phyloP scores from a whole-genome alignment of 2,329 filamentous ascomycete species.

The Xylariales sp. region DNA sequence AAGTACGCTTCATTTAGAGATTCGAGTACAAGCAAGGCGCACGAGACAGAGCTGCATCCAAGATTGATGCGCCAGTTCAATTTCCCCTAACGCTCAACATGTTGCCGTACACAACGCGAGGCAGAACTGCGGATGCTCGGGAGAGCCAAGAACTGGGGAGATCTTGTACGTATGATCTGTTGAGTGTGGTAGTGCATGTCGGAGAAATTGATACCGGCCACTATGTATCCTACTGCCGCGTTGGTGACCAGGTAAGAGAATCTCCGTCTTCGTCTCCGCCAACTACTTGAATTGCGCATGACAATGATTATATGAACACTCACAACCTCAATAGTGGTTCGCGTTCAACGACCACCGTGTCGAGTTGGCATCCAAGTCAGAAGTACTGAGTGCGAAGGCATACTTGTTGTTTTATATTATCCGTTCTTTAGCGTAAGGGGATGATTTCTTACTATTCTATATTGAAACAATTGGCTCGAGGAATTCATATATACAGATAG shows the following conservation, averaged over 20 bases:
- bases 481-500: no score
- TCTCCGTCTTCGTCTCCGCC: background rate
- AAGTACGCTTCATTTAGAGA: conserved; percentile 38
- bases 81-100: conserved; percentile 88
- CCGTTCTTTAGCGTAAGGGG: conserved; percentile 47
- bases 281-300: conserved; percentile 1
- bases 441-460: no score
- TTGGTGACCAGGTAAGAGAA: conserved; percentile 62
- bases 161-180: conserved; percentile 77
- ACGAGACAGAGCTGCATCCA: conserved; percentile 68
- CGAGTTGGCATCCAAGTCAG: conserved; percentile 74
- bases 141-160: conserved; percentile 52
- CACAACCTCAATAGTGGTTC: conserved; percentile 65
- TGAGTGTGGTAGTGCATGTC: conserved; percentile 88
- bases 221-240: conserved; percentile 83
- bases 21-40: conserved; percentile 70
- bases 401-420: conserved; percentile 88
- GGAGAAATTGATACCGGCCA: conserved; percentile 88
- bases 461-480: no score
- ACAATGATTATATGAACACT: background rate
- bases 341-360: conserved; percentile 95
- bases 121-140: conserved; percentile 44
- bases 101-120: conserved; percentile 78
- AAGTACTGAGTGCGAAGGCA: conserved; percentile 81
- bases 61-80: conserved; percentile 81